A percentile compares a stretch with the other conserved stretches of the same genome.
phyloP scores from a whole-genome alignment of 768 basidiomycete genomes.

The Suillus tomentosus region DNA sequence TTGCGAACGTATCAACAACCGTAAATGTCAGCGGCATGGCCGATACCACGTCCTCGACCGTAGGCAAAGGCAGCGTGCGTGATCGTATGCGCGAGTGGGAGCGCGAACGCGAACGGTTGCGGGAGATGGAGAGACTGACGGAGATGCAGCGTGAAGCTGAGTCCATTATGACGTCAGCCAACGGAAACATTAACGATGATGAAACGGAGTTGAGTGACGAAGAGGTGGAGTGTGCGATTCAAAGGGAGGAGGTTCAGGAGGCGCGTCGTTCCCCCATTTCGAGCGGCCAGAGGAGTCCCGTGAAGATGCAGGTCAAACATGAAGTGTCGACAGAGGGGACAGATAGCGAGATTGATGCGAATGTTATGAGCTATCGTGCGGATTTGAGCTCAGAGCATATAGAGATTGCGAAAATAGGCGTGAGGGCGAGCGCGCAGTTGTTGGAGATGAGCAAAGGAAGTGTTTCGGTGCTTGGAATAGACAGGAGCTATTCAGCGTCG shows the following conservation, averaged over 20 bases:
- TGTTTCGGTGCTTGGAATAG: constrained; percentile 17
- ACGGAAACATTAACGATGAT: constrained; percentile 38
- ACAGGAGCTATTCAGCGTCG: constrained; percentile 16
- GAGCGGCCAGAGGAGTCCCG: constrained; percentile 9
- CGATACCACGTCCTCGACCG: constrained; percentile 10
- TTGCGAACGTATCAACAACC: constrained; percentile 19
- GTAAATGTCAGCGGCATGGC: constrained; percentile 4
- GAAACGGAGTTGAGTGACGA: constrained; percentile 20
- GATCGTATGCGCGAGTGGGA: constrained; percentile 79
- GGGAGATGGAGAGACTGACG: constrained; percentile 66
- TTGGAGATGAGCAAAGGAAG: constrained; percentile 28
- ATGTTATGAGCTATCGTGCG: constrained; percentile 11
- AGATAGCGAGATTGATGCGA: constrained; percentile 13
- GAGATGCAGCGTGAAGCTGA: constrained; percentile 53
- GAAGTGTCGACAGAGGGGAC: constrained; percentile 4
- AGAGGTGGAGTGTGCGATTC: constrained; percentile 32
- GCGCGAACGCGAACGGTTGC: constrained; percentile 63
- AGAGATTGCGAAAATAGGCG: constrained; percentile 32
- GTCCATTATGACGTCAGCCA: constrained; percentile 25
- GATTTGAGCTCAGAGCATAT: constrained; percentile 30
- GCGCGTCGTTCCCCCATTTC: constrained; percentile 9
- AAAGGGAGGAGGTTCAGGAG: constrained; percentile 28
- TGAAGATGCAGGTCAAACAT: constrained; percentile 10
- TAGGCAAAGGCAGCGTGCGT: constrained; percentile 39
- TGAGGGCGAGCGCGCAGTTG: constrained; percentile 32